Evolutionary conservation across 257 asterid species (phyloP), one percentile per base, ranked within the genome.

Genomic region (Nicotiana otophora): DNA sequence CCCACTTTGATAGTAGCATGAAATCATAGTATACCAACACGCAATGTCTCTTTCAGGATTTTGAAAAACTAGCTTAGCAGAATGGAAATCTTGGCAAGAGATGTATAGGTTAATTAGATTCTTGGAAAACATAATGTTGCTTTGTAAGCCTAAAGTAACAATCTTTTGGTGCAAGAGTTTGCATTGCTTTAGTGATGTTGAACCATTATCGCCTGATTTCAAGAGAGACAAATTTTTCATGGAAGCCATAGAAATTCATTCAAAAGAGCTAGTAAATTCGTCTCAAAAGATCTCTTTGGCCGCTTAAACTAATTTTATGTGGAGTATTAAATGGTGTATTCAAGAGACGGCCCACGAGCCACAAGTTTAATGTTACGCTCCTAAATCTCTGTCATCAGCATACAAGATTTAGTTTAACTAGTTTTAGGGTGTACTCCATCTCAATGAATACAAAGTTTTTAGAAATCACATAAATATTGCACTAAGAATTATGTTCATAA

Each of bases 1-100:
- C 72, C 97, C 97, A 84, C 93, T 92, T 53, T 93, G 95, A 65
- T 87, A 90, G 82, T 89, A 93, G 81, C 93, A 91, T 14, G 98
- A 91, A 69, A 92, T 85, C 75, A 92, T 92, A 78, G 89, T 88
- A 42, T 94, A 92, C 98, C 98, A 94, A 81, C 91, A 88, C 0
- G 93, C 92, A 83, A 93, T 88, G 57, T 93, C 98, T 81, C 91
- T 86, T 1, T 88, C 88, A 48, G 92, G 78, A 54, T 33, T 82
- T 80, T 83, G 88, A 55, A 94, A 90, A 80, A 91, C 93, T 26
- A 69, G 81, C 81, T 78, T 85, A 14, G 98, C 94, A 4, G 88
- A 88, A 69, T 72, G 81, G 77, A 85, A 84, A 4, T 84, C 90
- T 51, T 82, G 87, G 88, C 89, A 80, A 65, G 93, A 89, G 26